A percentile compares a stretch with the other conserved stretches of the same genome.
These are phyloP conservation scores for Collybia mongolica DNA, from an alignment of 768 basidiomycete genomes.

Conservation along the genomic window DNA sequence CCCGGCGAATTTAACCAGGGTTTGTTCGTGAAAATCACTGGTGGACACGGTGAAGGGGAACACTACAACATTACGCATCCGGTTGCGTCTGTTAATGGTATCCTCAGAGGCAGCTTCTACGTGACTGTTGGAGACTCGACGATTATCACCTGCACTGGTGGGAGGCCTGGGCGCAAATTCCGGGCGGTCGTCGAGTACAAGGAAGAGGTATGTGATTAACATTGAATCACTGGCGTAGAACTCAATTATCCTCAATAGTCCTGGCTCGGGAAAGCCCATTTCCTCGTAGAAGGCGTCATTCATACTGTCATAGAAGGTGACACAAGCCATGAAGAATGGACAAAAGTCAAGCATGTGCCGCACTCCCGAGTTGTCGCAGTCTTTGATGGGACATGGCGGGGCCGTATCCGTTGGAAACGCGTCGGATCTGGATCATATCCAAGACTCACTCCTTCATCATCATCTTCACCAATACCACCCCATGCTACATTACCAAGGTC, in stretches of 20 bases:
- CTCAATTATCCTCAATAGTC: slow-evolving; percentile 41
- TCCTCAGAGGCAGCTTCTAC: slow-evolving; percentile 90
- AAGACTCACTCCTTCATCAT: slow-evolving; percentile 35
- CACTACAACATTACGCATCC: slow-evolving; percentile 90
- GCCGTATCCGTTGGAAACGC: slow-evolving; percentile 76
- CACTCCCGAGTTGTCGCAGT: slow-evolving; percentile 70
- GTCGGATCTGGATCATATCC: slow-evolving; percentile 46
- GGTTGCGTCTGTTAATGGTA: slow-evolving; percentile 85
- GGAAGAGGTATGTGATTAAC: slow-evolving; percentile 71
- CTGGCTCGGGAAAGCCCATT: slow-evolving; percentile 89
- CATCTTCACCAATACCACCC: slow-evolving; percentile 48
- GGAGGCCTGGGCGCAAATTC: slow-evolving; percentile 58
- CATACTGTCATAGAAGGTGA: slow-evolving; percentile 74
- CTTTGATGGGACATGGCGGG: slow-evolving; percentile 89
- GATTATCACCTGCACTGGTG: slow-evolving; percentile 78
- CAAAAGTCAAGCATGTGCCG: slow-evolving; percentile 89
- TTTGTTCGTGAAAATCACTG: slow-evolving; percentile 76
- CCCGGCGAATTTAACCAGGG: slow-evolving; percentile 89
- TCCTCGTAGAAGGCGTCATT: slow-evolving; percentile 84
- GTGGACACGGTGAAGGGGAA: slow-evolving; percentile 75
- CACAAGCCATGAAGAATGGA: slow-evolving; percentile 68
- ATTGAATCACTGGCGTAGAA: not conserved
- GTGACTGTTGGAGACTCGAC: slow-evolving; percentile 81
- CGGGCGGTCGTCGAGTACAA: slow-evolving; percentile 91
- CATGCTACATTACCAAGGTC: slow-evolving; percentile 40